A percentile compares a stretch with the other conserved stretches of the same genome.
These are phyloP conservation scores for Alternaria sp. DNA, from an alignment of 2,329 filamentous ascomycete genomes.

Conservation along the genomic window DNA sequence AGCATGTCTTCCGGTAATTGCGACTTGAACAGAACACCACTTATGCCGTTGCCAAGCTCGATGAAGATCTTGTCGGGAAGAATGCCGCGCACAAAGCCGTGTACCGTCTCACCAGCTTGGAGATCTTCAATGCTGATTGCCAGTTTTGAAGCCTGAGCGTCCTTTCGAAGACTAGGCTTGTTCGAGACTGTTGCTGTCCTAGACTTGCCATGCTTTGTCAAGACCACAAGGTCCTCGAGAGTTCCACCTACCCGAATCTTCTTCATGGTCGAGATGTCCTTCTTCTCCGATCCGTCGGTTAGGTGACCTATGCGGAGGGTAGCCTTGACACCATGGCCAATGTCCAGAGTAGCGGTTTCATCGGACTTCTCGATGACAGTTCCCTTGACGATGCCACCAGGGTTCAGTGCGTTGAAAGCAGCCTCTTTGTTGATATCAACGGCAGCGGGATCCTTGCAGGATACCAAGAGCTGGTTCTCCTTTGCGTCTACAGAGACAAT, in stretches of 20 bases:
- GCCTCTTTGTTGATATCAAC: conserved; percentile 78
- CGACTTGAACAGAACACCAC: conserved; percentile 79
- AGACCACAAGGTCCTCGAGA: conserved; percentile 78
- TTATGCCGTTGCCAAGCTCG: conserved; percentile 80
- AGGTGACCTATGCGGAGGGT: conserved; percentile 79
- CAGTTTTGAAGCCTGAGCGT: conserved; percentile 73
- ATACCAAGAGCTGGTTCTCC: conserved; percentile 77
- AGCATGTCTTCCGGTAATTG: conserved; percentile 75
- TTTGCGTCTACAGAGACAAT: conserved; percentile 80
- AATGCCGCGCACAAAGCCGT: conserved; percentile 86
- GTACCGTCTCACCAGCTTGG: conserved; percentile 69
- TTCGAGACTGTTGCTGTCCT: conserved; percentile 78
- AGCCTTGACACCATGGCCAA: conserved; percentile 78
- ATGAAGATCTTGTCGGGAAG: conserved; percentile 82
- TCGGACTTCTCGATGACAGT: conserved; percentile 61
- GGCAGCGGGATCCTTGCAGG: conserved; percentile 86
- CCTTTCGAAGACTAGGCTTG: conserved; percentile 82
- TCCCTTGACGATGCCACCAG: conserved; percentile 77
- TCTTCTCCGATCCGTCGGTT: conserved; percentile 81
- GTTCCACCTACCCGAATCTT: conserved; percentile 85
- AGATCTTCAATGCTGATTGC: conserved; percentile 75
- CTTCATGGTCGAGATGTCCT: conserved; percentile 77
- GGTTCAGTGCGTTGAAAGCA: conserved; percentile 73
- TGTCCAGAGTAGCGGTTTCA: conserved; percentile 67
- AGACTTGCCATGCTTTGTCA: conserved; percentile 83